Evolutionary conservation across 140 eudicot genomes (phyloP), one percentile per base, ranked within the genome.

Genomic region (Stevia rebaudiana): DNA sequence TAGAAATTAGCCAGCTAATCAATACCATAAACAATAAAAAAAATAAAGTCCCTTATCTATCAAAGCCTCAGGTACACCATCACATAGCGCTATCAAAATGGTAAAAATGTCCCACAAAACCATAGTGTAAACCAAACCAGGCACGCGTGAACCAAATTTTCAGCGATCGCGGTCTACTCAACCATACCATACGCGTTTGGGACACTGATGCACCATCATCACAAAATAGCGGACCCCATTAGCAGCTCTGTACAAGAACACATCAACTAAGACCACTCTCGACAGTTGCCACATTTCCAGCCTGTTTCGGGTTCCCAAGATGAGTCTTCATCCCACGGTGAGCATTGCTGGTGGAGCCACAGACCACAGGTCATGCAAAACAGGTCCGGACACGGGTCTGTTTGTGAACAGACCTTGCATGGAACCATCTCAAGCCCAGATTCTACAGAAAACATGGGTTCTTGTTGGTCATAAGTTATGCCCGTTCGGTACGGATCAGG

Each of bases 241-340:
- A 59, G 61, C 75, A 59, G 75, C 75, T 70, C 51, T 35, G 40
- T 70, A 70, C 47, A 17, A 18, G 33, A 48, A 8, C 54, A 48
- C 49, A 52, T 52, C 37, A 10, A 43, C 76, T 82, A 94, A 56
- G 57, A 63, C 99, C 97, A 94, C 49, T 74, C 90, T 10, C 86
- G 63, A 72, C 99, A 94, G 51, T 69, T 74, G 63, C 87, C 83
- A 68, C 99, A 94, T 77, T 63, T 85, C 99, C 99, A 94, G 12
- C 74, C 79, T 1, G 74, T 87, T 15, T 75, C 80, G 13, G 80
- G 65, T 31, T 75, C 84, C 72, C 51, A 65, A 31, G 86, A 65
- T 1, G 78, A 69, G 13, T 75, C 71, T 31, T 83, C 95, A 1
- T 56, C 72, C 97, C 90, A 89, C 0, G 90, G 97, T 8, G 99